Percentiles rank a stretch among this genome's conserved stretches.
phyloP scores from a whole-genome alignment of 257 asterid species.

The Ligustrum vulgare region DNA sequence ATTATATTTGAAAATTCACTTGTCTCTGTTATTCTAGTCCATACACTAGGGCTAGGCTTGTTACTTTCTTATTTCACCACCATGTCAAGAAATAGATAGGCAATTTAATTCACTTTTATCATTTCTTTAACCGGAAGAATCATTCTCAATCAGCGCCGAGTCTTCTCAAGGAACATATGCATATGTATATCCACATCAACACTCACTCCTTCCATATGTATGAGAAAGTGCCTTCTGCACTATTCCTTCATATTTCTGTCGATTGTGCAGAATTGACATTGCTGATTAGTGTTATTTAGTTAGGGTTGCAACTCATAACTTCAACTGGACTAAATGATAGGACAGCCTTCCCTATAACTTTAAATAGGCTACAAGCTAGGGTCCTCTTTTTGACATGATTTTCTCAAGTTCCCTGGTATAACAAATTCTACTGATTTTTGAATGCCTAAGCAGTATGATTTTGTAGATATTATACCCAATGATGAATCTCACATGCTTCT shows the following conservation, averaged over 20 bases:
- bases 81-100: neutral
- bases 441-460: neutral
- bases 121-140: neutral
- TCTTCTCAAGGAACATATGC: constrained; percentile 1
- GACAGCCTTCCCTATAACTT: neutral
- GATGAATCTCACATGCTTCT: neutral
- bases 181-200: neutral
- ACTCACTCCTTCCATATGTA: neutral
- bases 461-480: neutral
- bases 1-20: neutral
- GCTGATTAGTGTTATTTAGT: neutral
- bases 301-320: neutral
- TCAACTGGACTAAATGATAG: neutral
- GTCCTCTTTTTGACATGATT: neutral
- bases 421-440: neutral
- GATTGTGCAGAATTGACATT: neutral
- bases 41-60: constrained; percentile 4
- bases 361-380: neutral
- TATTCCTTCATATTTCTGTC: neutral
- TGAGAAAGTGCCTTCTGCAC: neutral
- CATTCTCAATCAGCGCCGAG: neutral
- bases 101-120: neutral
- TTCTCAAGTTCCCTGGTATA: neutral
- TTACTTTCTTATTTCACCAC: neutral
- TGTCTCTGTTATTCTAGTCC: neutral